Base-by-base conservation (phyloP, 768 basidiomycete species). In the Cystobasidium ongulense region DNA sequence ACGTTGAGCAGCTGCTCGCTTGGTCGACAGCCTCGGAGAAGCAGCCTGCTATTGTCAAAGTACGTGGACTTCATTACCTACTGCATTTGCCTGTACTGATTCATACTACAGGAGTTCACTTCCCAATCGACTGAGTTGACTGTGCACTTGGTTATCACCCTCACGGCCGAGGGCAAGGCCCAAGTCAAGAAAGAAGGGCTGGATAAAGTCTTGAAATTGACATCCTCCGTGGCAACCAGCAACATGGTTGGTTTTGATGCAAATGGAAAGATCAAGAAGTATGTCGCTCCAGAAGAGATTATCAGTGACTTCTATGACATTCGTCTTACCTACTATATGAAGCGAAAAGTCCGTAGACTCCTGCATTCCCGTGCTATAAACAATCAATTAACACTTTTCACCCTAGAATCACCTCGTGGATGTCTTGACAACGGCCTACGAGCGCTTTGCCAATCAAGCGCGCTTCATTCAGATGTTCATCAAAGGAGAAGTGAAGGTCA, bases 201-300 rank as follows among this genome's bases (percentile, higher is more conserved):
- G 36, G 78, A 88, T 36, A 94, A 96, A 81, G 90, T 87, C 80
- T 97, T 99, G 88, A 95, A 92, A 82, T 83, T 97, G 75, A 87
- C 87, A 17, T 82, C 85, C 59, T 90, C 93, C 81, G 82, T 99
- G 81, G 89, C 85, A 81, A 96, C 92, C 18, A 86, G 87, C 80
- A 99, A 99, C 83, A 98, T 99, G 96, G 96, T 98, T 21, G 93
- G 92, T 82, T 99, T 99, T 81, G 95, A 99, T 81, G 86, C 90
- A 74, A 90, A 94, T 21, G 89, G 91, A 77, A 96, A 95, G 84
- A 95, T 99, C 83, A 92, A 88, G 83, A 94, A 88, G 82, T 98
- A 97, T 81, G 83, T 86, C 21, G 86, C 88, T 0, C 87, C 96
- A 0, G 96, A 98, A 80, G 89, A 93, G 76, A 91, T 99, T 66